phyloP scores from a whole-genome alignment of 257 asterid genomes.

The Striga asiatica region DNA sequence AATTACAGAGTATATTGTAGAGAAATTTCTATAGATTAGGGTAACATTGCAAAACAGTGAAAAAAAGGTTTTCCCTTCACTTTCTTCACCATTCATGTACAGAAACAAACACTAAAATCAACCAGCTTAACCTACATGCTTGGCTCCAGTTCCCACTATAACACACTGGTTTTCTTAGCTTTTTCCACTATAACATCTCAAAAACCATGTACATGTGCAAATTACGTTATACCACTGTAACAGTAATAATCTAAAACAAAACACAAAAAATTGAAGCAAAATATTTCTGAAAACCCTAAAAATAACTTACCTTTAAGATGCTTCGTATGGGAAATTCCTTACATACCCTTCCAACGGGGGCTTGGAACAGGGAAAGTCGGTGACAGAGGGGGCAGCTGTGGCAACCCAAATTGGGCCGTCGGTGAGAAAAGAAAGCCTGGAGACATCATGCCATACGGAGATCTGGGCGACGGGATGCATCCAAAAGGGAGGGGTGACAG shows the following conservation, averaged over 20 bases:
- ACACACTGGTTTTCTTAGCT: constrained; percentile 6
- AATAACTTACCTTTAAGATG: constrained; percentile 32
- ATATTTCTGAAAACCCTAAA: constrained; percentile 18
- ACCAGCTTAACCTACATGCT: constrained; percentile 16
- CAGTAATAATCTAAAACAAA: constrained; percentile 16
- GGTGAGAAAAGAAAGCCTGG: constrained; percentile 49
- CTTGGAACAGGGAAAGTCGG: constrained; percentile 68
- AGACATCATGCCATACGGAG: constrained; percentile 22
- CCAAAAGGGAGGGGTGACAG: constrained; percentile 30
- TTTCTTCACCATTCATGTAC: constrained; percentile 35
- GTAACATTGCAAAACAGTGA: no score
- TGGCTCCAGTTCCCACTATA: constrained; percentile 26
- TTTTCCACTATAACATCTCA: constrained; percentile 25
- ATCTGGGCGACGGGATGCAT: constrained; percentile 43
- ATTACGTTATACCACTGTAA: constrained; percentile 17
- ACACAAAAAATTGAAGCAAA: not conserved
- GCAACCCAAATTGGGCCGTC: constrained; percentile 64
- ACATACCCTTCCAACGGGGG: constrained; percentile 56
- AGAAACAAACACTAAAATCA: constrained; percentile 17
- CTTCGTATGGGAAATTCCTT: constrained; percentile 14
- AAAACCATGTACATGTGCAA: constrained; percentile 47
- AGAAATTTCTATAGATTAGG: no score
- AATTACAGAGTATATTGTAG: no score
- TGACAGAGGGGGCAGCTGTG: constrained; percentile 53
- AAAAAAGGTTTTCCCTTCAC: constrained; percentile 15